phyloP scores from a whole-genome alignment of 1,284 basidiomycete species.

The Irpex sp. region DNA sequence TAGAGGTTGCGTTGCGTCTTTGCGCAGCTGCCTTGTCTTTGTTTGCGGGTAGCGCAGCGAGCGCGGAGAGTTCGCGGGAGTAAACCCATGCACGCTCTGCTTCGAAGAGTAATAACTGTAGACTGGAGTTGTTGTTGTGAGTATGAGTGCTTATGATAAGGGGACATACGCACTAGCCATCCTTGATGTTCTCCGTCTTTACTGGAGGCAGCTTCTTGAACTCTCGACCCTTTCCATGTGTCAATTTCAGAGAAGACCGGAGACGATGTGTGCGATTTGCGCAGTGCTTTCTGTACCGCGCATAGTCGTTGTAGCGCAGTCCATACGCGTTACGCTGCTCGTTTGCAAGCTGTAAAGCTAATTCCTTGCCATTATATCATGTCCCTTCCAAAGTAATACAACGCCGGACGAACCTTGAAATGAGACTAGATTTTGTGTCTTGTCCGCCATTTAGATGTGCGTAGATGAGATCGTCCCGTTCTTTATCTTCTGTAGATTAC shows the following conservation, averaged over 20 bases:
- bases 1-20: constrained; percentile 73
- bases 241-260: constrained; percentile 78
- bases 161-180: constrained; percentile 72
- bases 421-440: neutral
- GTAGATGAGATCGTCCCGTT: neutral
- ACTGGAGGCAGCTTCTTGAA: constrained; percentile 80
- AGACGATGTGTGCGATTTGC: constrained; percentile 87
- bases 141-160: neutral
- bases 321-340: constrained; percentile 91
- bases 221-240: constrained; percentile 85
- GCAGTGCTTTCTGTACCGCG: constrained; percentile 88
- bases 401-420: neutral
- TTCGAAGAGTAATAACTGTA: constrained; percentile 84
- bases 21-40: constrained; percentile 50
- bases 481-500: too few species aligned
- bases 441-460: constrained; percentile 10
- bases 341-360: constrained; percentile 81
- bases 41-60: constrained; percentile 33
- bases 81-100: constrained; percentile 91
- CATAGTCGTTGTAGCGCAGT: constrained; percentile 84
- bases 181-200: constrained; percentile 62
- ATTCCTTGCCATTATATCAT: neutral
- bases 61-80: constrained; percentile 75
- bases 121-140: constrained; percentile 35
- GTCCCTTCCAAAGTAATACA: neutral